These are phyloP conservation scores for Misopates orontium DNA, from an alignment of 257 asterid species.

Conservation along the genomic window DNA sequence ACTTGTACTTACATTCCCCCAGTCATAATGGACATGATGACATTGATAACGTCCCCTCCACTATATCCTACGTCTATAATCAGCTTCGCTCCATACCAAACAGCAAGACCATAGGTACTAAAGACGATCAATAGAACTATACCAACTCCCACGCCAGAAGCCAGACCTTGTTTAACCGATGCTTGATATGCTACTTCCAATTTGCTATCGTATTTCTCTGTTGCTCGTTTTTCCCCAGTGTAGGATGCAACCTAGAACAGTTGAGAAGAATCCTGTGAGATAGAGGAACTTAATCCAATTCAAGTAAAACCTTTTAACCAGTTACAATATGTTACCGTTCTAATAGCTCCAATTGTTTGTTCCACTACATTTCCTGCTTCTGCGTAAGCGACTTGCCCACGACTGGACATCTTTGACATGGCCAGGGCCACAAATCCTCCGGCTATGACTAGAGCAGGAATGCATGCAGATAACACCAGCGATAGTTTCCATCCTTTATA, in stretches of 20 bases:
- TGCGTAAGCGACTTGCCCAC: constrained; percentile 68
- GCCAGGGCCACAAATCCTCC: constrained; percentile 42
- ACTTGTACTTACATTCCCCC: constrained; percentile 60
- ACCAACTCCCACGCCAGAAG: constrained; percentile 68
- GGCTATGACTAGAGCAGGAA: constrained; percentile 46
- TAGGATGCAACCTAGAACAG: constrained; percentile 59
- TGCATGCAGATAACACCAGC: constrained; percentile 34
- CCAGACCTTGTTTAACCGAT: constrained; percentile 60
- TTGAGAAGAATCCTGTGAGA: not conserved
- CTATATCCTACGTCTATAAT: constrained; percentile 43
- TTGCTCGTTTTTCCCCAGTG: constrained; percentile 62
- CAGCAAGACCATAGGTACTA: constrained; percentile 57
- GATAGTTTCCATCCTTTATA: constrained; percentile 55
- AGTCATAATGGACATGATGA: constrained; percentile 57
- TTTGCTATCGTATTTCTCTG: constrained; percentile 45
- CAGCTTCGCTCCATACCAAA: constrained; percentile 71
- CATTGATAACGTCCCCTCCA: constrained; percentile 64
- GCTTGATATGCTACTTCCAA: constrained; percentile 53
- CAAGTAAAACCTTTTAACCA: not conserved
- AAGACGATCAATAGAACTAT: constrained; percentile 41
- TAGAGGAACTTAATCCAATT: not conserved
- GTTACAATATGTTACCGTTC: constrained; percentile 49
- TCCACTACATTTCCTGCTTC: constrained; percentile 73
- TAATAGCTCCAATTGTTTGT: constrained; percentile 72
- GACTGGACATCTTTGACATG: constrained; percentile 51